Conservation (phyloP, 140 eudicot genomes). For the Ambrosia hybrid region DNA sequence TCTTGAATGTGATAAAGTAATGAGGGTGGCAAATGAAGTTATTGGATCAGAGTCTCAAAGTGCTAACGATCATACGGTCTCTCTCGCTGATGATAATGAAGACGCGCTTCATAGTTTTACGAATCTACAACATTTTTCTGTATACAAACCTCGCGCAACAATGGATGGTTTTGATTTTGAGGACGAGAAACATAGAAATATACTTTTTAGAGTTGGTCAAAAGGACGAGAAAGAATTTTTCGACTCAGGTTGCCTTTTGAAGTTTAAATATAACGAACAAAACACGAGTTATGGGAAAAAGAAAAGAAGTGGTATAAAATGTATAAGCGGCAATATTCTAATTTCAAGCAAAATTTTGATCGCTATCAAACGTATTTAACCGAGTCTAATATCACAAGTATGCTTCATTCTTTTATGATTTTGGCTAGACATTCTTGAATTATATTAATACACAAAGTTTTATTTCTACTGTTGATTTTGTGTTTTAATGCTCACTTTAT, state of each 20-base stretch:
- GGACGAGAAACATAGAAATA: constrained; percentile 34
- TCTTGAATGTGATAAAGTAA: constrained; percentile 44
- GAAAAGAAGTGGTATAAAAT: constrained; percentile 29
- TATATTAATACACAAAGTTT: neutral
- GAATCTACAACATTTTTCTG: constrained; percentile 23
- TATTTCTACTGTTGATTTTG: neutral
- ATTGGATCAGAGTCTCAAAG: constrained; percentile 6
- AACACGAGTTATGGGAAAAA: constrained; percentile 15
- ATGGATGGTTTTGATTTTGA: constrained; percentile 20
- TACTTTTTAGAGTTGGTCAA: constrained; percentile 37
- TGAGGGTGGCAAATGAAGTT: constrained; percentile 39
- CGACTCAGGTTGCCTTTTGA: constrained; percentile 46
- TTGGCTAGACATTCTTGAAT: neutral
- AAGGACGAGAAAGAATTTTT: constrained; percentile 38
- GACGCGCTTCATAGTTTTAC: constrained; percentile 24
- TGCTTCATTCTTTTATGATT: neutral
- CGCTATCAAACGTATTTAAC: constrained; percentile 38
- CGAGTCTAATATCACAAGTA: constrained; percentile 24
- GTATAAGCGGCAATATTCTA: constrained; percentile 44
- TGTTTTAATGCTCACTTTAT: neutral
- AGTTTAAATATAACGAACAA: constrained; percentile 43
- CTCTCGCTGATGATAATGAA: constrained; percentile 73
- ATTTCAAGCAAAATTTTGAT: constrained; percentile 42
- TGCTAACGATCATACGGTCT: constrained; percentile 38
- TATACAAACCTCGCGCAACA: constrained; percentile 42